Evolutionary conservation across 805 yeast genomes (phyloP).

Genomic region (Crinitomyces ghanaensis): DNA sequence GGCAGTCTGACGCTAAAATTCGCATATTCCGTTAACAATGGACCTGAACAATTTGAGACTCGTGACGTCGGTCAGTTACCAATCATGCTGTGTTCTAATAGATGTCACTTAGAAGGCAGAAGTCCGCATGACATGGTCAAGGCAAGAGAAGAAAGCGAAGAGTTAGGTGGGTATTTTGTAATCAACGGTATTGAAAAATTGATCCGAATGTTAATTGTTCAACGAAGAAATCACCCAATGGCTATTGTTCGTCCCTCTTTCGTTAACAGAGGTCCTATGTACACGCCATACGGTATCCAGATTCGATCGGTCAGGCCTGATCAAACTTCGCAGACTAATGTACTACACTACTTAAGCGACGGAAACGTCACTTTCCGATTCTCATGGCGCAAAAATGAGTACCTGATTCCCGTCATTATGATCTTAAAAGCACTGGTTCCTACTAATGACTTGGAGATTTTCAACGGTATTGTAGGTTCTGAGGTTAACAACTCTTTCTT

Average conservation of each 20-base stretch:
- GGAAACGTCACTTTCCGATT: slow-evolving; percentile 96
- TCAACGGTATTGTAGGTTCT: slow-evolving; percentile 90
- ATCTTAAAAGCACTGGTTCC: slow-evolving; percentile 81
- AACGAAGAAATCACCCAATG: slow-evolving; percentile 96
- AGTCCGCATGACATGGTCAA: slow-evolving; percentile 74
- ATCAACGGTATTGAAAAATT: slow-evolving; percentile 95
- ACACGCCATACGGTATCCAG: slow-evolving; percentile 85
- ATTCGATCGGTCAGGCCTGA: slow-evolving; percentile 91
- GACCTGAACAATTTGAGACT: slow-evolving; percentile 63
- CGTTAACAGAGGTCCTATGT: slow-evolving; percentile 84
- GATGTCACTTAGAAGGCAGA: slow-evolving; percentile 80
- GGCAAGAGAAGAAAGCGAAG: slow-evolving; percentile 84
- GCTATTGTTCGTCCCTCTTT: slow-evolving; percentile 93
- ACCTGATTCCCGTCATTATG: slow-evolving; percentile 86
- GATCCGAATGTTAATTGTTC: slow-evolving; percentile 94
- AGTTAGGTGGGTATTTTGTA: slow-evolving; percentile 90
- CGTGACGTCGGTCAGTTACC: slow-evolving; percentile 91
- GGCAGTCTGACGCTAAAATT: slow-evolving; percentile 70
- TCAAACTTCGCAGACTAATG: slow-evolving; percentile 95
- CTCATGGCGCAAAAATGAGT: slow-evolving; percentile 95
- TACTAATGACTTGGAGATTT: slow-evolving; percentile 88
- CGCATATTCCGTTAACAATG: slow-evolving; percentile 80
- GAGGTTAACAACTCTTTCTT: slow-evolving; percentile 82
- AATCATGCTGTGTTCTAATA: slow-evolving; percentile 77
- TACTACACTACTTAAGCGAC: slow-evolving; percentile 87